Evolutionary conservation across 805 yeast species (phyloP), one percentile per base, ranked within the genome.

Genomic region (Ogataea pignaliae): DNA sequence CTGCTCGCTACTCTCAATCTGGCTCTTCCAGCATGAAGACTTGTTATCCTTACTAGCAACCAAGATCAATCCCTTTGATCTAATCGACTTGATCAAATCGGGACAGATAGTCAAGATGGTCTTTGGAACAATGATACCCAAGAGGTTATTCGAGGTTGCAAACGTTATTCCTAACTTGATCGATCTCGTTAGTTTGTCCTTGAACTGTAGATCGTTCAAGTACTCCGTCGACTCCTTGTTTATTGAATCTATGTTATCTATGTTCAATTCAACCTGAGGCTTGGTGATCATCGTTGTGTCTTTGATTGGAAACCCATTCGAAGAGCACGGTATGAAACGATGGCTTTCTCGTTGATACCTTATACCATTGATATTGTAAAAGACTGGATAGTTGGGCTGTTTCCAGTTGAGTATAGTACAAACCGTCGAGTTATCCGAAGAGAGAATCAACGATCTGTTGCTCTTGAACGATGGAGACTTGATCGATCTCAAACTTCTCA

Each of bases 321-420:
- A 69, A 1, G 75, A 64, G 34, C 68, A 65, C 29, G 64, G 51
- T 12, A 52, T 60, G 45, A 73, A 73, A 41, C 48, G 47, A 14
- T 66, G 63, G 1, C 45, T 38, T 2, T 30, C 39, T 10, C 52
- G 45, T 29, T 61, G 50, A 54, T 60, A 70, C 33, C 72, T 67
- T 10, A 82, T 68, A n/a, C 88, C 87, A 54, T 80, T 82, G 76
- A 90, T 78, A 44, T 83, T 79, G 66, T 87, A 85, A 52, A 93
- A 81, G 0, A 93, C 98, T 0, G 99, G 97, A 66, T 85, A 93
- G 62, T 91, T 91, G 12, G 99, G 98, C 66, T 93, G 99, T 65
- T 93, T 93, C 99, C 99, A 93, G 65, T 93, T 93, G 54, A 93
- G 68, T 37, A 88, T 85, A 10, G 96, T 88, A 65, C 98, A 93